These are phyloP conservation scores for Pseudocercospora eumusae DNA, from an alignment of 2,329 filamentous ascomycete species.

Conservation along the genomic window DNA sequence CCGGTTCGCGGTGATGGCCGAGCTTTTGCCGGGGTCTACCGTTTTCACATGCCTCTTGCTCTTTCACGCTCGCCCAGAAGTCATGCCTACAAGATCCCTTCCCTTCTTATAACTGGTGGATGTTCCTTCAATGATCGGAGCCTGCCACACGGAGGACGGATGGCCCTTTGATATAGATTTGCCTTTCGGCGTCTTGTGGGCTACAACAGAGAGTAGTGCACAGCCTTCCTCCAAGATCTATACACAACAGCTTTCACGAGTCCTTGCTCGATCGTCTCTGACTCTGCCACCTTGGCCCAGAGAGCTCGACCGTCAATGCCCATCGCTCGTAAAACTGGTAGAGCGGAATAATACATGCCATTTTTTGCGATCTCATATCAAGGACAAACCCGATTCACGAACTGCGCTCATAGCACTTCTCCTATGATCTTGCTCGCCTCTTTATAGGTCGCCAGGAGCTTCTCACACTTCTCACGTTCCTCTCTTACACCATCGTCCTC, in stretches of 20 bases:
- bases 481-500: slow-evolving; percentile 97
- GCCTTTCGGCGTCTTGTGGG: slow-evolving; percentile 6
- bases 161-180: not conserved
- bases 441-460: slow-evolving; percentile 89
- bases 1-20: not conserved
- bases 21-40: not conserved
- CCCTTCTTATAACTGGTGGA: not conserved
- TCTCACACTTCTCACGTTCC: slow-evolving; percentile 98
- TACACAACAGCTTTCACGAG: slow-evolving; percentile 4
- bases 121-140: not conserved
- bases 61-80: not conserved
- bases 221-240: not conserved
- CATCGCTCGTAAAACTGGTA: slow-evolving; percentile 4
- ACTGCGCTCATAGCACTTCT: slow-evolving; percentile 71
- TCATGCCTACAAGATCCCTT: not conserved
- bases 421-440: slow-evolving; percentile 98
- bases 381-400: not conserved
- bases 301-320: not conserved
- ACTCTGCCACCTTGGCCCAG: not conserved
- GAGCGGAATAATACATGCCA: slow-evolving; percentile 3
- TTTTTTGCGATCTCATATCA: not conserved
- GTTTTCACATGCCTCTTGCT: not conserved
- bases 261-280: not conserved
- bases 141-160: not conserved
- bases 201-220: slow-evolving; percentile 6